Evolutionary conservation across 2,329 filamentous ascomycete species (phyloP), one percentile per base, ranked within the genome.

Genomic region (Tympanopsis confertula): DNA sequence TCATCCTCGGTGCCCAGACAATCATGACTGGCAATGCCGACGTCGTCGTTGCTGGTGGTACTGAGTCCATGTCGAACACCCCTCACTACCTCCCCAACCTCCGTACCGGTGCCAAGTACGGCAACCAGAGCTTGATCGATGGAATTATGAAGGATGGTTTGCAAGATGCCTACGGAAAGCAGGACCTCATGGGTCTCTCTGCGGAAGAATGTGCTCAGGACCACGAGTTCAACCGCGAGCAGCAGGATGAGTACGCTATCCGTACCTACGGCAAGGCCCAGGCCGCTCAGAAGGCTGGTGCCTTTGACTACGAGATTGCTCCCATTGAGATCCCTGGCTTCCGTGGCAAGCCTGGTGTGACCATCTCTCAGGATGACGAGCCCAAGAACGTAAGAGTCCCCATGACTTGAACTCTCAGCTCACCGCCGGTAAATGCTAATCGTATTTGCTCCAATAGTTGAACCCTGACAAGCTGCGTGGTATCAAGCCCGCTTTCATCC

Each of bases 1-100:
- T 98, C 56, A 86, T 94, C 47, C 74, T 98, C 43, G 91, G 84
- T 49, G 86, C 89, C 37, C 91, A 96, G 65, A 95, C 89, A 52
- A 98, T 98, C 68, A 87, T 96, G 61, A 94, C 88, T 38, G 89
- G 91, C 49, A 94, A 86, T 57, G 89, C 89, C 46, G 81, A 86
- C 50, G 81, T 95, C 47, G 79, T 98, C 46, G 86, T 98, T 42
- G 91, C 88, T 47, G 91, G 88, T 55, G 91, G 91, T 50, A 79
- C 89, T 49, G 91, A 98, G 70, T 94, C 87, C 69, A 98, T 98
- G 91, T 94, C 88, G 56, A 96, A 96, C 68, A 73, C 82, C 39
- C 91, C 91, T 37, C 88, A 98, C 69, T 98, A 98, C 69, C 82
- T 95, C 38, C 84, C 87, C 46, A 84, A 69, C 60, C 71, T 94